phyloP scores from a whole-genome alignment of 208 protist genomes.

The Novymonas esmeraldas region DNA sequence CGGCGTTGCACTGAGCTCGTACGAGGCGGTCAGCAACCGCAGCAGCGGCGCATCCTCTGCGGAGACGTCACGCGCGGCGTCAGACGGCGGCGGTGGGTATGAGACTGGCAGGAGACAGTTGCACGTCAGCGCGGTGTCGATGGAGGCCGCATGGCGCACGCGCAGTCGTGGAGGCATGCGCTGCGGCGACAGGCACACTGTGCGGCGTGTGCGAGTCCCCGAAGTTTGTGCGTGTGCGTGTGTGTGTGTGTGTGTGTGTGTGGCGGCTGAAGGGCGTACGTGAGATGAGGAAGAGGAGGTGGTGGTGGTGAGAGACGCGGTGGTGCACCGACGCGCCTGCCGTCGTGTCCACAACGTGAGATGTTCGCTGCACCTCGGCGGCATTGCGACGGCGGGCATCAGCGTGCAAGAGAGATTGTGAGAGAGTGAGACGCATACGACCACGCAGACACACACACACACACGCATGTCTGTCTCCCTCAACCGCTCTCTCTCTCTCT shows the following conservation, averaged over 20 bases:
- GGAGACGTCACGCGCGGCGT: background rate
- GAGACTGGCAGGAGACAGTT: conserved; percentile 71
- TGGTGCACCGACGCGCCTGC: too few relatives aligned
- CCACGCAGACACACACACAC: background rate
- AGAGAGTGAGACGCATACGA: too few relatives aligned
- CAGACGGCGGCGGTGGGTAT: background rate
- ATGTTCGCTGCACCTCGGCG: too few relatives aligned
- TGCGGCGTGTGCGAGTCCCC: too few relatives aligned
- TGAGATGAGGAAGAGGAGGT: background rate
- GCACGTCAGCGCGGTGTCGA: conserved; percentile 49
- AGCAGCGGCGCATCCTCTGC: background rate
- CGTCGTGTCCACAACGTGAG: too few relatives aligned
- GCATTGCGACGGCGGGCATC: too few relatives aligned
- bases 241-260: conserved; percentile 3
- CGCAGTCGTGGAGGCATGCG: too few relatives aligned
- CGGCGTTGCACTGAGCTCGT: background rate
- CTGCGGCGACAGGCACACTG: background rate
- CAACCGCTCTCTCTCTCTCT: too few relatives aligned
- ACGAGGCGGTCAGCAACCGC: conserved; percentile 4
- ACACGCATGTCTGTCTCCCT: too few relatives aligned
- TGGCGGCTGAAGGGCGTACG: background rate
- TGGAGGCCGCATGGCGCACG: too few relatives aligned
- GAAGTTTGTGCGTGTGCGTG: background rate
- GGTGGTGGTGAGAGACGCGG: background rate
- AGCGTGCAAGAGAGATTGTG: too few relatives aligned